These are phyloP conservation scores for Acorus gramineus DNA, from an alignment of 106 monocot genomes.

Conservation along the genomic window DNA sequence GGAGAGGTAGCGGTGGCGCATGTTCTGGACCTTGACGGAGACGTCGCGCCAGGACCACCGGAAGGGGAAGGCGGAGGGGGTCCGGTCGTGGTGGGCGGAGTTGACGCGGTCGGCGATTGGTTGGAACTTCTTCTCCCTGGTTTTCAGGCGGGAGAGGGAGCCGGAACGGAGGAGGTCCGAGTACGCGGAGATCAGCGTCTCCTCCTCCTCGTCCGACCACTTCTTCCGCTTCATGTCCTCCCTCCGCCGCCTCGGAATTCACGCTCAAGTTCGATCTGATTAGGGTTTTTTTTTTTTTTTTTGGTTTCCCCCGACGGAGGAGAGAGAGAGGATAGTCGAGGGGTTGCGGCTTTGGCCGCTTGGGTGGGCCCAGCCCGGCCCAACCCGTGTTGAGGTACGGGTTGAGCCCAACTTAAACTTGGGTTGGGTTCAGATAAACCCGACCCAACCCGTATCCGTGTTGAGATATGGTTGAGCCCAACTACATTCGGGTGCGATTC, in stretches of 20 bases:
- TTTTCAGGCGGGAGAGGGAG: conserved; percentile 11
- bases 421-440: no score
- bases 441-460: no score
- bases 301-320: no score
- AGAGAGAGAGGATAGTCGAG: no score
- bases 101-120: conserved; percentile 55
- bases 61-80: conserved; percentile 47
- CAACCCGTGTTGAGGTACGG: no score
- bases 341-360: no score
- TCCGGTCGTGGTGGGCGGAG: conserved; percentile 30
- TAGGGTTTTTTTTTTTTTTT: no score
- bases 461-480: no score
- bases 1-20: conserved; percentile 51
- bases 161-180: conserved; percentile 16
- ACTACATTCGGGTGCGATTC: no score
- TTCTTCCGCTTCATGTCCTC: conserved; percentile 41
- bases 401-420: no score
- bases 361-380: no score
- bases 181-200: conserved; percentile 34
- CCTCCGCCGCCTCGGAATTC: conserved; percentile 8
- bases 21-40: conserved; percentile 67
- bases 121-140: conserved; percentile 48
- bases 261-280: no score
- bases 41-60: conserved; percentile 64
- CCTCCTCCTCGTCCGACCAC: conserved; percentile 60